Conservation (phyloP, 2,329 filamentous ascomycete species). For the Chrysoporthe austroafricana region DNA sequence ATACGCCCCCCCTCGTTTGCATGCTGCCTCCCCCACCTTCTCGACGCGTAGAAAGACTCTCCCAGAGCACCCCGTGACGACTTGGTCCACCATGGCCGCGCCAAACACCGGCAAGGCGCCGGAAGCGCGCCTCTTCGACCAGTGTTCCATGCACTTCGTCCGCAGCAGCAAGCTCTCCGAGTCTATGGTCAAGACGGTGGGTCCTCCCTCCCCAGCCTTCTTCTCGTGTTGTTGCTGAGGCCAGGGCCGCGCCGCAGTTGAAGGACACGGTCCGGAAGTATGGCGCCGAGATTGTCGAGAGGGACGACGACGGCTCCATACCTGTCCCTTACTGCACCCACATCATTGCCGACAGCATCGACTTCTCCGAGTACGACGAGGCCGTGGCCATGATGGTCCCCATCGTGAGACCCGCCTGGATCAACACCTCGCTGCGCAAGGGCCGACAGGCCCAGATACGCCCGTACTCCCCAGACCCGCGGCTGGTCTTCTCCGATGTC, state of each 20-base stretch:
- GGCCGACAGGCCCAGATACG: constrained; percentile 76
- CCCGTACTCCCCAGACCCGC: constrained; percentile 87
- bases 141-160: constrained; percentile 24
- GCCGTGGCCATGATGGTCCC: constrained; percentile 79
- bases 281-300: constrained; percentile 54
- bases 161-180: constrained; percentile 19
- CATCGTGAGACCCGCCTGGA: constrained; percentile 83
- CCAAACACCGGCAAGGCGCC: constrained; percentile 6
- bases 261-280: constrained; percentile 49
- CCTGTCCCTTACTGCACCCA: constrained; percentile 55
- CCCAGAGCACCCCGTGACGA: background rate
- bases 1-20: background rate
- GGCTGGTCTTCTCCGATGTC: constrained; percentile 86
- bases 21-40: background rate
- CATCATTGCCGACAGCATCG: constrained; percentile 73
- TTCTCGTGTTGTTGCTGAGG: constrained; percentile 9
- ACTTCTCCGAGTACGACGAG: constrained; percentile 85
- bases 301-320: constrained; percentile 52
- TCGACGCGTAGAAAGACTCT: constrained; percentile 17
- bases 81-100: constrained; percentile 6
- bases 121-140: constrained; percentile 13
- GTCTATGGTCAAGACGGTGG: constrained; percentile 8
- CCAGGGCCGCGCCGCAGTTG: constrained; percentile 39
- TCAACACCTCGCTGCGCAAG: constrained; percentile 70
- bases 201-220: background rate